Evolutionary conservation across 2,329 filamentous ascomycete genomes (phyloP).

Genomic region (Aspergillus fischeri): DNA sequence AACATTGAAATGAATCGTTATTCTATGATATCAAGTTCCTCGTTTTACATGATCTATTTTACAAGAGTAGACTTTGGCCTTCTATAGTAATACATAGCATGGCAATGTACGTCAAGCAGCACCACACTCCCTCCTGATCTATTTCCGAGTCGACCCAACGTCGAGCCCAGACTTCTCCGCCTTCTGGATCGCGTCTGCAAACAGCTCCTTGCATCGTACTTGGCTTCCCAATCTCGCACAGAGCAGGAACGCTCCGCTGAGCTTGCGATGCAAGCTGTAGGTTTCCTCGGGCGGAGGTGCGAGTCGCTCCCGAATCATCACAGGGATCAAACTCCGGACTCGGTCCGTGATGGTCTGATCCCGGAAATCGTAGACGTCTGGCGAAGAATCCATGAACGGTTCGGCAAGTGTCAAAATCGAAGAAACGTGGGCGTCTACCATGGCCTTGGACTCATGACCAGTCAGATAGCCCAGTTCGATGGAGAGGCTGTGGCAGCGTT

Average conservation of each 20-base stretch:
- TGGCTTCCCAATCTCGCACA: slow-evolving; percentile 81
- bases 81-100: neutral
- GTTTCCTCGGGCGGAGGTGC: slow-evolving; percentile 95
- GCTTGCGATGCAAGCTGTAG: slow-evolving; percentile 88
- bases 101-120: neutral
- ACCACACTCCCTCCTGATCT: neutral
- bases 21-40: too few relatives aligned
- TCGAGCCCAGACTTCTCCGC: slow-evolving; percentile 20
- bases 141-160: neutral
- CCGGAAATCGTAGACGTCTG: slow-evolving; percentile 83
- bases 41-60: neutral
- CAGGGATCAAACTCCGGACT: slow-evolving; percentile 79
- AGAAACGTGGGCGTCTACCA: slow-evolving; percentile 87
- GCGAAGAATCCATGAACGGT: slow-evolving; percentile 73
- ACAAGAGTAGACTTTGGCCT: slow-evolving; percentile 1
- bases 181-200: slow-evolving; percentile 42
- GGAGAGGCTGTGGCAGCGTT: slow-evolving; percentile 62
- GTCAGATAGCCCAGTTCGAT: slow-evolving; percentile 85
- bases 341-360: slow-evolving; percentile 96
- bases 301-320: slow-evolving; percentile 87
- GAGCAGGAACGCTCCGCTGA: slow-evolving; percentile 90
- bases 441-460: slow-evolving; percentile 75
- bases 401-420: slow-evolving; percentile 88
- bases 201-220: slow-evolving; percentile 77
- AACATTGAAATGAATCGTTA: too few relatives aligned